These are phyloP conservation scores for Coprinopsis strossmayeri DNA, from an alignment of 768 basidiomycete species.

Conservation along the genomic window DNA sequence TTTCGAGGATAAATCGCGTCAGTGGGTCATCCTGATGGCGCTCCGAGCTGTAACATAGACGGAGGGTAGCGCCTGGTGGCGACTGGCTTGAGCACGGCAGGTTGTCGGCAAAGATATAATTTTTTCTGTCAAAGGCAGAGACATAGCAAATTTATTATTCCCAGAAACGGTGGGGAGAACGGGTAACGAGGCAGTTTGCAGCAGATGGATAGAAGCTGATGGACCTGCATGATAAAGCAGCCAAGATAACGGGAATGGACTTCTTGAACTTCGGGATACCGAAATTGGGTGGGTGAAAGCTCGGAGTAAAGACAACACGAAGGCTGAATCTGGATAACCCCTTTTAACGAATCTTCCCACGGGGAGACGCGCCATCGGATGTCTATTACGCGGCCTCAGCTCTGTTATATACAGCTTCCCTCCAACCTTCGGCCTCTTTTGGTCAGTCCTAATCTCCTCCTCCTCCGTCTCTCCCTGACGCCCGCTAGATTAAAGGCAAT, in stretches of 20 bases:
- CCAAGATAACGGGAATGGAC: not conserved
- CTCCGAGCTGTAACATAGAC: not conserved
- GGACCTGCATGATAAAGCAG: not conserved
- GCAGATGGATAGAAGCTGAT: not conserved
- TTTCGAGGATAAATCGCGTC: conserved; percentile 3
- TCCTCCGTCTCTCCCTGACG: conserved; percentile 17
- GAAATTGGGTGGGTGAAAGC: conserved; percentile 25
- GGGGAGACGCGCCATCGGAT: conserved; percentile 31
- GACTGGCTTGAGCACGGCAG: not conserved
- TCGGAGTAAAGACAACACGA: conserved; percentile 26
- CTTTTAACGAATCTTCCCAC: conserved; percentile 27
- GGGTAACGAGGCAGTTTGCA: not conserved
- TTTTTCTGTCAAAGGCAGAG: not conserved
- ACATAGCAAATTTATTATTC: not conserved
- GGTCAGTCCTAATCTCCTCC: conserved; percentile 12
- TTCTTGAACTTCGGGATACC: conserved; percentile 5
- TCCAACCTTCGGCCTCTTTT: conserved; percentile 19
- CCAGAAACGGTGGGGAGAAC: not conserved
- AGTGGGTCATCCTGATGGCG: not conserved
- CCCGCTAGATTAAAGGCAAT: conserved; percentile 16
- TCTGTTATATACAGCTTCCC: conserved; percentile 23
- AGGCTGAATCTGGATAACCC: conserved; percentile 1
- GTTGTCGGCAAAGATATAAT: not conserved
- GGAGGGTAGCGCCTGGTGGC: not conserved
- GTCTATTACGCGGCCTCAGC: conserved; percentile 38